Conservation (phyloP, 192 early-diverging fungal genomes). For the Coemansia sp. region DNA sequence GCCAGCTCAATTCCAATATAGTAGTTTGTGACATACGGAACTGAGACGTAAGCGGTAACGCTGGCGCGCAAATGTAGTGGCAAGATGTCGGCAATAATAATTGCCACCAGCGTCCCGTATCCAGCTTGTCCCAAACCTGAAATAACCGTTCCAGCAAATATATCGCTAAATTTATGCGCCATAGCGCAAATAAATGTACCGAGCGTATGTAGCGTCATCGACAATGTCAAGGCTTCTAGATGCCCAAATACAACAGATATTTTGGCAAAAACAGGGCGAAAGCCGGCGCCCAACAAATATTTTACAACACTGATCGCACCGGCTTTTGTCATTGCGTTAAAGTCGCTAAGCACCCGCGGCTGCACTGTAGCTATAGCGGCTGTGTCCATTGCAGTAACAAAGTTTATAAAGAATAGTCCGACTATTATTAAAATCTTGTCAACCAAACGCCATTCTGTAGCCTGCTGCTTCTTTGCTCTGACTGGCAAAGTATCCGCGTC, state of each 20-base stretch:
- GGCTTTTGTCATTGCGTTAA: conserved; percentile 36
- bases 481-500: neutral
- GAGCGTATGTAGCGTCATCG: conserved; percentile 32
- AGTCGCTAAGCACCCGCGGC: conserved; percentile 42
- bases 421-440: conserved; percentile 36
- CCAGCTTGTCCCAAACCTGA: conserved; percentile 41
- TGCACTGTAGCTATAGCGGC: conserved; percentile 34
- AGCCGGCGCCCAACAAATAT: conserved; percentile 30
- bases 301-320: conserved; percentile 35
- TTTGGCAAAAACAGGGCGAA: conserved; percentile 39
- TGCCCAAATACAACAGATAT: conserved; percentile 41
- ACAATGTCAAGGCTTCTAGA: conserved; percentile 20
- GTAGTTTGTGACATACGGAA: conserved; percentile 47
- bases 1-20: conserved; percentile 44
- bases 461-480: conserved; percentile 32
- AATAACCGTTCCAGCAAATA: conserved; percentile 47
- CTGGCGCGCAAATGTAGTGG: conserved; percentile 39
- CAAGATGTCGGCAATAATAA: conserved; percentile 39
- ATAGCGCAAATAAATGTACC: conserved; percentile 33
- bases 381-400: conserved; percentile 35
- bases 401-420: conserved; percentile 50
- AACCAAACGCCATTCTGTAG: conserved; percentile 22
- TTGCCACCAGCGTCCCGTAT: conserved; percentile 40
- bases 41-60: conserved; percentile 32
- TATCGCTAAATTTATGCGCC: conserved; percentile 26